Evolutionary conservation across 2,329 filamentous ascomycete genomes (phyloP).

Genomic region (Bisporella sp.): DNA sequence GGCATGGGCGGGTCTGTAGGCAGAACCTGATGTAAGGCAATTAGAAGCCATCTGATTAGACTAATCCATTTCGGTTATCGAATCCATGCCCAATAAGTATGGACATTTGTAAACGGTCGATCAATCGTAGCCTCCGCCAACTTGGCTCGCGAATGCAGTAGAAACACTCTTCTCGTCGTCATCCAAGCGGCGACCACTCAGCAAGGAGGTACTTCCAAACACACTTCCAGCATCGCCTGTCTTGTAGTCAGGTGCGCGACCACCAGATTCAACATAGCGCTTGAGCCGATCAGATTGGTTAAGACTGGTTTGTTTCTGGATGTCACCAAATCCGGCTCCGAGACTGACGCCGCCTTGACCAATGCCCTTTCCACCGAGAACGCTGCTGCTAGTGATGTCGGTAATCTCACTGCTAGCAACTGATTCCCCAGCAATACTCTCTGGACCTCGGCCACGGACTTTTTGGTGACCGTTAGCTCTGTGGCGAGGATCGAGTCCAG

Average conservation of each 20-base stretch:
- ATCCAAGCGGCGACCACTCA: conserved; percentile 48
- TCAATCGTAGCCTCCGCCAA: conserved; percentile 47
- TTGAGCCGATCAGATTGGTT: conserved; percentile 88
- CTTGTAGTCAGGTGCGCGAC: conserved; percentile 52
- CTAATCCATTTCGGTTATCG: not conserved
- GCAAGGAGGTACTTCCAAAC: conserved; percentile 52
- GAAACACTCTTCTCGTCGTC: conserved; percentile 95
- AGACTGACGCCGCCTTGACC: conserved; percentile 86
- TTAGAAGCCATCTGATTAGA: not conserved
- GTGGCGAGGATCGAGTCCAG: conserved; percentile 62
- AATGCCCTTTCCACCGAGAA: conserved; percentile 67
- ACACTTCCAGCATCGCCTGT: conserved; percentile 54
- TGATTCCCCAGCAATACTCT: conserved; percentile 85
- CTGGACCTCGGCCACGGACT: conserved; percentile 57
- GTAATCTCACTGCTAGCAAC: conserved; percentile 87
- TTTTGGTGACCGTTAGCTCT: conserved; percentile 56
- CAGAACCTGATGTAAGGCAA: not conserved
- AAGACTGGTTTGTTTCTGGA: conserved; percentile 63
- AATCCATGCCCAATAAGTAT: not conserved
- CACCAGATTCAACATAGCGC: conserved; percentile 84
- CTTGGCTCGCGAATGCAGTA: conserved; percentile 93
- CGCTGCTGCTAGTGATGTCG: conserved; percentile 68
- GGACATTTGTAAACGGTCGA: conserved; percentile 10
- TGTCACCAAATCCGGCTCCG: conserved; percentile 68
- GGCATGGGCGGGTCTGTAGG: too few relatives aligned